Evolutionary conservation across 495 filamentous ascomycete genomes (phyloP), one percentile per base, ranked within the genome.

Genomic region (Hypoxylon subgilvum): DNA sequence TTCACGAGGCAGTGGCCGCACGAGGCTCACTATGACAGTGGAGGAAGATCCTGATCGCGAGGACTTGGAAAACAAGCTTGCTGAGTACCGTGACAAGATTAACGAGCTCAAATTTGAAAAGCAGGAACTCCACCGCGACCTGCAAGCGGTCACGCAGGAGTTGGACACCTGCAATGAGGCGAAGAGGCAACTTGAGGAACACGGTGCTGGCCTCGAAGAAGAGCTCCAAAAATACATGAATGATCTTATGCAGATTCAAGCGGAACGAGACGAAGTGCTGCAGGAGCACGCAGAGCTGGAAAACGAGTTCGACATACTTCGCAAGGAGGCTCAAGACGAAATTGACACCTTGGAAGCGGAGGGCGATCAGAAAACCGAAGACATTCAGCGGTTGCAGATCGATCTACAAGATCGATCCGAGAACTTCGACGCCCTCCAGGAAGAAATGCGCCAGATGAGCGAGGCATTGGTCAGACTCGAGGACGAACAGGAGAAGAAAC

Each of bases 371-470:
- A 87, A 88, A 47, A 75, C 79, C 14, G 79, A 84, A n/a, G 88
- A 94, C 59, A 83, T 87, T 21, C 81, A 89, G 70, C 82, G 84
- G n/a, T 71, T 89, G 9, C 79, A 87, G 52, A 78, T 82, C 13
- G 88, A 91, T 31, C 71, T 90, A 8, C 80, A 85, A 51, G 83
- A 88, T 55, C 81, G 85, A 40, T 86, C 85, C 6, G 92, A 97
- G 53, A 91, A 91, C 62, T 89, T 95, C 60, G 85, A 88, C 50
- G 86, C 87, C 4, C 69, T 97, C 23, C 92, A 96, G 57, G 84
- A 85, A 32, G 93, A 98, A 76, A 92, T 98, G 84, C 88, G 91
- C 41, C 86, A 87, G 46, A 86, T 96, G 63, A 91, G 87, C 57
- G 92, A 97, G 59, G 85, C 85, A 4, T 82, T 97, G 10, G 81